Conservation (phyloP, 305 asterid genomes). For the Ajuga reptans region DNA sequence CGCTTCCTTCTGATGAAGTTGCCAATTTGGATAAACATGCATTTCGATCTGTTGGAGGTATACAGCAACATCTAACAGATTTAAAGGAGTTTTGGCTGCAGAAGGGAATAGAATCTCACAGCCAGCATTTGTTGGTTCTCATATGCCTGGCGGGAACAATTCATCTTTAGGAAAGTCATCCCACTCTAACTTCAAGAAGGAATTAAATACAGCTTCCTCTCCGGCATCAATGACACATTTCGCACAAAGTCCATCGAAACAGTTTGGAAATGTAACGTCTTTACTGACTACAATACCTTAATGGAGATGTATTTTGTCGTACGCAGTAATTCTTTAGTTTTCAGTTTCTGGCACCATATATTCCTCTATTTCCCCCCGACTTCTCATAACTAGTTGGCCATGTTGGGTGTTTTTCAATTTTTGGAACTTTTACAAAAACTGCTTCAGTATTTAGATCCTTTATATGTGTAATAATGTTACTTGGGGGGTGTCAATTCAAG, state of each 20-base stretch:
- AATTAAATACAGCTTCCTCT: constrained; percentile 28
- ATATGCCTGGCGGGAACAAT: constrained; percentile 31
- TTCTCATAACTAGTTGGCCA: constrained; percentile 15
- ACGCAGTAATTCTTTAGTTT: neutral
- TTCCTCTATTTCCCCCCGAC: neutral
- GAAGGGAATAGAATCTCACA: constrained; percentile 32
- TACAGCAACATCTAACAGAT: constrained; percentile 29
- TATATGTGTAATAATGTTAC: neutral
- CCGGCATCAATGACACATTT: constrained; percentile 28
- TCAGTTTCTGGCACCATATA: constrained; percentile 13
- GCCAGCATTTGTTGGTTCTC: constrained; percentile 33
- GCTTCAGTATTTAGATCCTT: constrained; percentile 16
- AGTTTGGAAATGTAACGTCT: constrained; percentile 62
- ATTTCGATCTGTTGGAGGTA: constrained; percentile 33
- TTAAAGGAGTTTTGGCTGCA: constrained; percentile 31
- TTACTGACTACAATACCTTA: constrained; percentile 16
- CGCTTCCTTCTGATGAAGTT: constrained; percentile 17
- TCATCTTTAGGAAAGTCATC: constrained; percentile 34
- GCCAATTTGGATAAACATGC: constrained; percentile 25
- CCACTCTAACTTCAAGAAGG: constrained; percentile 35
- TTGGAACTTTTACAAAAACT: neutral
- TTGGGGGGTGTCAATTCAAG: constrained; percentile 3
- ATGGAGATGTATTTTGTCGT: neutral
- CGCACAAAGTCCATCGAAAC: constrained; percentile 45
- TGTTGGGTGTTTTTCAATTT: constrained; percentile 15